These are phyloP conservation scores for Kodamaea suecica DNA, from an alignment of 1,139 yeast species.

Conservation along the genomic window DNA sequence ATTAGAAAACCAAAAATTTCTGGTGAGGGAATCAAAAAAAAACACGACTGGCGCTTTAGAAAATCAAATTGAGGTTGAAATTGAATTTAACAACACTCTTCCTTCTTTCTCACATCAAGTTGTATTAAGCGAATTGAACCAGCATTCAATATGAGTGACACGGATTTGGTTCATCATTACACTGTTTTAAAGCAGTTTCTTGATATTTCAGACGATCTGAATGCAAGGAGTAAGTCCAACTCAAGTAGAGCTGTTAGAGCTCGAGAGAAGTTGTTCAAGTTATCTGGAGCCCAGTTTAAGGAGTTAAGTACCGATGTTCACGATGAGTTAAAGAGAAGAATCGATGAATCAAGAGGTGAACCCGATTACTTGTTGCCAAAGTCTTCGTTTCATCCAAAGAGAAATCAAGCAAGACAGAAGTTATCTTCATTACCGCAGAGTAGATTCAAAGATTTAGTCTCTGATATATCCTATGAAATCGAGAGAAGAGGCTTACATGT, in stretches of 20 bases:
- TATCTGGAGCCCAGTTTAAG: conserved; percentile 79
- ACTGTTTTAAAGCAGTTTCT: conserved; percentile 52
- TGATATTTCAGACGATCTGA: conserved; percentile 48
- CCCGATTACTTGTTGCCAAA: conserved; percentile 68
- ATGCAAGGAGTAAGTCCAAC: conserved; percentile 39
- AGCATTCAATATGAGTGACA: conserved; percentile 26
- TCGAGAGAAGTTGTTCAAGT: conserved; percentile 75
- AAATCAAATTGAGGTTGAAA: too few relatives aligned
- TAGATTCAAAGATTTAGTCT: conserved; percentile 84
- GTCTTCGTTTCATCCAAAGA: conserved; percentile 80
- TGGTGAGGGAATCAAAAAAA: too few relatives aligned
- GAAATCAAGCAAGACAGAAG: conserved; percentile 94
- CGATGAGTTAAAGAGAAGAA: conserved; percentile 81
- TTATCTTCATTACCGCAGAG: conserved; percentile 79
- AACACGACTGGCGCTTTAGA: too few relatives aligned
- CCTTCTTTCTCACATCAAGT: too few relatives aligned
- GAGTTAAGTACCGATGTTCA: conserved; percentile 92
- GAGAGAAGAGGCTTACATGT: conserved; percentile 66
- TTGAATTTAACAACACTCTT: too few relatives aligned
- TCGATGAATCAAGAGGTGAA: conserved; percentile 51
- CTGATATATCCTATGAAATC: conserved; percentile 84
- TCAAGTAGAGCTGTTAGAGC: conserved; percentile 72
- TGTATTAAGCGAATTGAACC: too few relatives aligned
- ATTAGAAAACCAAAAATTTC: too few relatives aligned
- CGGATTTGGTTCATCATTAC: conserved; percentile 45